Evolutionary conservation across 768 basidiomycete genomes (phyloP).

Genomic region (Lactarius hengduanensis): DNA sequence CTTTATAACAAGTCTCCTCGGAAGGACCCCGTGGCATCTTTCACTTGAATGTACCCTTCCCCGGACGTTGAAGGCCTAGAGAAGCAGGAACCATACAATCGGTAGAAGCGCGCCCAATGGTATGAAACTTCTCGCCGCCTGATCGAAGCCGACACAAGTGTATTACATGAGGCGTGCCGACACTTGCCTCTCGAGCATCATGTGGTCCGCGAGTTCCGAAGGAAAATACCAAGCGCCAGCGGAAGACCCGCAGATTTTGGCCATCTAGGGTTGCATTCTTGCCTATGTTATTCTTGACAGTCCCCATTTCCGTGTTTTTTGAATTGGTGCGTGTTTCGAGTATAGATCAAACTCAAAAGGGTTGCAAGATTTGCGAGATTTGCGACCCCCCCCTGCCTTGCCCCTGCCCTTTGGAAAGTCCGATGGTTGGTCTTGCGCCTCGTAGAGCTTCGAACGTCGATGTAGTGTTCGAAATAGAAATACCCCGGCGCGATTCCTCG

Average conservation of each 20-base stretch:
- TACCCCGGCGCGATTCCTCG: not conserved
- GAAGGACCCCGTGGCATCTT: not conserved
- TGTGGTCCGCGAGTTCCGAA: not conserved
- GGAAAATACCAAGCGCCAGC: not conserved
- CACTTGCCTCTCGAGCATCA: not conserved
- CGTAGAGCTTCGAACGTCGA: not conserved
- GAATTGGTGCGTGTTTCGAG: not conserved
- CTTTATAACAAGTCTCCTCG: not conserved
- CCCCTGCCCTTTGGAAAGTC: not conserved
- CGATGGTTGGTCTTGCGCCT: not conserved
- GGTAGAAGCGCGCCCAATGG: not conserved
- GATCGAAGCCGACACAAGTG: not conserved
- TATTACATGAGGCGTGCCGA: not conserved
- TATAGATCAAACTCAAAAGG: not conserved
- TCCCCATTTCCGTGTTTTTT: not conserved
- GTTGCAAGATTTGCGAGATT: not conserved
- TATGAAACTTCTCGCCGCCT: not conserved
- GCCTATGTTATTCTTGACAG: not conserved
- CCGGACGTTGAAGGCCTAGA: not conserved
- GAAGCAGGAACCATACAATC: not conserved
- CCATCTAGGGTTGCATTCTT: not conserved
- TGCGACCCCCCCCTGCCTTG: too few species aligned
- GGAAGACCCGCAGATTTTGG: not conserved
- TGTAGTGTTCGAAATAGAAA: not conserved
- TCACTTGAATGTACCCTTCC: not conserved